Percentiles rank a stretch among this genome's conserved stretches.
Evolutionary conservation across 352 stramenopile species (phyloP).

Genomic region (Phytopythium oedochilum): DNA sequence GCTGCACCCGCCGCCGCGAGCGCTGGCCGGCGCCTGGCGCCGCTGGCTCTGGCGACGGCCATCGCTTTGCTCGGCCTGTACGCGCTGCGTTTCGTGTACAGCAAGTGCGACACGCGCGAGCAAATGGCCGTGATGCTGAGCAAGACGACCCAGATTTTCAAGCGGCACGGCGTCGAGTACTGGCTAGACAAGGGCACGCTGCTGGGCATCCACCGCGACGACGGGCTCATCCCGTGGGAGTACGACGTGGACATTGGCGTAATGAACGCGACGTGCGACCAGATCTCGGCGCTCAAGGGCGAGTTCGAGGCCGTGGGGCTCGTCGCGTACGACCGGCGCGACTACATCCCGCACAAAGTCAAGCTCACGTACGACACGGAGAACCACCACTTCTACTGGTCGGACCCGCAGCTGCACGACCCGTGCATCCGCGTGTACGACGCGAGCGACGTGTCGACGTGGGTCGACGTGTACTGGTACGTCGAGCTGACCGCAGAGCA

Average conservation of each 20-base stretch:
- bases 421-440: conserved; percentile 79
- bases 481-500: conserved; percentile 43
- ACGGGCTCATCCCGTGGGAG: conserved; percentile 73
- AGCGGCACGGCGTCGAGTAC: conserved; percentile 68
- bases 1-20: conserved; percentile 12
- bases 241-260: conserved; percentile 81
- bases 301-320: conserved; percentile 59
- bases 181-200: conserved; percentile 83
- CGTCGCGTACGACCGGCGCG: conserved; percentile 57
- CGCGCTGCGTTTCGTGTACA: conserved; percentile 50
- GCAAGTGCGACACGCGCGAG: conserved; percentile 69
- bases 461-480: conserved; percentile 85
- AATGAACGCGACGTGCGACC: conserved; percentile 60
- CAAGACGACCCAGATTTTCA: conserved; percentile 58
- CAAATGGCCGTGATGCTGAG: conserved; percentile 66
- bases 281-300: conserved; percentile 65
- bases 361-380: conserved; percentile 84
- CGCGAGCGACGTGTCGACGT: conserved; percentile 42
- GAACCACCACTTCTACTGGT: conserved; percentile 81
- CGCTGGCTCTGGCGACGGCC: conserved; percentile 23
- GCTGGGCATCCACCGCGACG: conserved; percentile 60
- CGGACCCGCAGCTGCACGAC: conserved; percentile 64
- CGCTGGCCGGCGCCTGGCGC: conserved; percentile 8
- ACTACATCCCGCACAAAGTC: conserved; percentile 76
- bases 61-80: conserved; percentile 22